Conservation (phyloP, 1,284 basidiomycete genomes). For the Ustilago curta region DNA sequence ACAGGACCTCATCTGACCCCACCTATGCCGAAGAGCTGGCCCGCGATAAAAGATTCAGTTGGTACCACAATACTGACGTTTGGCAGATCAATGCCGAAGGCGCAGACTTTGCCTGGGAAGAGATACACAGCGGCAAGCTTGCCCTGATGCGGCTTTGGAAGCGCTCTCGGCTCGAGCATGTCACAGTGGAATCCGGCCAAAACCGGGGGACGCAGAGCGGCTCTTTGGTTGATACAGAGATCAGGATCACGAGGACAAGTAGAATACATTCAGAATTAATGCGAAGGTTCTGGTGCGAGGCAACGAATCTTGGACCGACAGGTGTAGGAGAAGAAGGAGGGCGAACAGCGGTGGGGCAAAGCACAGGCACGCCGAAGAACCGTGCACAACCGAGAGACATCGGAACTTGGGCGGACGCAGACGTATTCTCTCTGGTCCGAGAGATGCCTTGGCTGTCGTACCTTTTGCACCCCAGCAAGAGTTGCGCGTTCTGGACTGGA, state of each 20-base stretch:
- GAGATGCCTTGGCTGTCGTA: constrained; percentile 3
- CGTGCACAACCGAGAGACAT: neutral
- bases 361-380: too few relatives aligned
- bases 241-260: neutral
- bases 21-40: neutral
- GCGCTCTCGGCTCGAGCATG: neutral
- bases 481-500: neutral
- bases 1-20: neutral
- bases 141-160: neutral
- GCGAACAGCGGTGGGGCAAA: too few relatives aligned
- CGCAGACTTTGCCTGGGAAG: neutral
- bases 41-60: neutral
- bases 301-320: too few relatives aligned
- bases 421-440: constrained; percentile 4
- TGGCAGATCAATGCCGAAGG: neutral
- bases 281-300: too few relatives aligned
- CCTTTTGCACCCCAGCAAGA: neutral
- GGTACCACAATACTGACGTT: neutral
- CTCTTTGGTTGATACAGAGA: neutral
- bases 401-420: constrained; percentile 9
- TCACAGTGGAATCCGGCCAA: too few relatives aligned
- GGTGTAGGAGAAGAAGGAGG: too few relatives aligned
- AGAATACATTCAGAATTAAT: too few relatives aligned
- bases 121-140: neutral
- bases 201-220: neutral